phyloP scores from a whole-genome alignment of 2,329 filamentous ascomycete genomes.

The Claviceps maximensis region DNA sequence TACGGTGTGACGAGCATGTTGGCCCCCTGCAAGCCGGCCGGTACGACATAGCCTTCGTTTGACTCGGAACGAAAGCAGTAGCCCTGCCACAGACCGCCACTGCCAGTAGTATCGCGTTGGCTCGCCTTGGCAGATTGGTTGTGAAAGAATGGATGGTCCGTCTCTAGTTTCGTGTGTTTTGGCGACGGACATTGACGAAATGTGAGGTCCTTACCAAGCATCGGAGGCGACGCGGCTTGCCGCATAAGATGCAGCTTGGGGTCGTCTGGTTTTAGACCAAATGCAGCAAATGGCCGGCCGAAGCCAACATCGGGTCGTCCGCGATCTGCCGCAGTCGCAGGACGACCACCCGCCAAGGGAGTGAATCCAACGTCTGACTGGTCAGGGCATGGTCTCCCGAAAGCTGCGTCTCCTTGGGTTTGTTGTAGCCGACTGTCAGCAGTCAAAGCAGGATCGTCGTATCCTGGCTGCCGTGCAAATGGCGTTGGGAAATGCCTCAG shows the following conservation, averaged over 20 bases:
- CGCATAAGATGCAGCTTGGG: conserved; percentile 32
- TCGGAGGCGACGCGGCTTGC: conserved; percentile 57
- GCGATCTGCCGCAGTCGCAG: conserved; percentile 3
- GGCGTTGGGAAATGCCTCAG: conserved; percentile 13
- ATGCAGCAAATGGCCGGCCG: conserved; percentile 30
- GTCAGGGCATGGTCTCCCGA: conserved; percentile 1
- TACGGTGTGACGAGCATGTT: conserved; percentile 38
- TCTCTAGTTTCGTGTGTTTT: conserved; percentile 71
- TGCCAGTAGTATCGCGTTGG: conserved; percentile 42
- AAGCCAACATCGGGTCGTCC: conserved; percentile 13
- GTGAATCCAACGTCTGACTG: conserved; percentile 6
- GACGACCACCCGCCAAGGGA: neutral
- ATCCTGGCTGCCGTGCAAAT: conserved; percentile 9
- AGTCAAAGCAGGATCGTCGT: conserved; percentile 8
- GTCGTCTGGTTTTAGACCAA: conserved; percentile 24
- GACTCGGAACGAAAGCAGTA: conserved; percentile 41
- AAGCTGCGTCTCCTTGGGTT: neutral
- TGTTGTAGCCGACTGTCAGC: neutral
- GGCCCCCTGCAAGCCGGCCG: conserved; percentile 30
- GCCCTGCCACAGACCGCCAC: conserved; percentile 63
- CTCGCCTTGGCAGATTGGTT: conserved; percentile 31
- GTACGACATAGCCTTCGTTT: conserved; percentile 24
- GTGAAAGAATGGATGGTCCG: conserved; percentile 50
- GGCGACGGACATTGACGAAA: conserved; percentile 78
- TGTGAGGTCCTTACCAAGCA: conserved; percentile 70